Evolutionary conservation across 179 eudicot species (phyloP).

Genomic region (Beta corolliflora): DNA sequence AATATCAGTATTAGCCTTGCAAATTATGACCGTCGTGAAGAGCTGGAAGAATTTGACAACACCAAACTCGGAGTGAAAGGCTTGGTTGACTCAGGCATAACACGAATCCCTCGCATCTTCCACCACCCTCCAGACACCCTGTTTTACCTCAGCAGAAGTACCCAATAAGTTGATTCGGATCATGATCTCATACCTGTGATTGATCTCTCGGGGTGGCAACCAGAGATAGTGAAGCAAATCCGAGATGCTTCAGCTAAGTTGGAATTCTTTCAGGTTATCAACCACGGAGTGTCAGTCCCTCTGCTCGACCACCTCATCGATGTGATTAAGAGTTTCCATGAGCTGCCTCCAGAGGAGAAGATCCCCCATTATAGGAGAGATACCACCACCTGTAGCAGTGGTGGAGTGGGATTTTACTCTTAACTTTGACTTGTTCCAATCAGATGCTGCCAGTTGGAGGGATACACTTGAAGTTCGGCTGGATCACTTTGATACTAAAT

Average conservation of each 20-base stretch:
- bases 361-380: constrained; percentile 37
- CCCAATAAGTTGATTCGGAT: neutral
- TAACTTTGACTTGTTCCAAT: constrained; percentile 56
- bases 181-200: constrained; percentile 24
- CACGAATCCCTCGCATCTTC: constrained; percentile 55
- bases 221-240: constrained; percentile 14
- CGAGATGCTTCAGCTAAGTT: constrained; percentile 23
- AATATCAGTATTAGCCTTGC: neutral
- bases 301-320: constrained; percentile 32
- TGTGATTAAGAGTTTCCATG: constrained; percentile 43
- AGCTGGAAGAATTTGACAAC: constrained; percentile 56
- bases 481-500: constrained; percentile 32
- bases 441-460: constrained; percentile 80
- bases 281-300: constrained; percentile 41
- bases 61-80: constrained; percentile 72
- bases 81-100: constrained; percentile 58
- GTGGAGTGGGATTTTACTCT: constrained; percentile 44
- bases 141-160: constrained; percentile 12
- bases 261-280: constrained; percentile 33
- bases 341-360: constrained; percentile 42
- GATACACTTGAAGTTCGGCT: constrained; percentile 53
- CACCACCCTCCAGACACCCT: constrained; percentile 53
- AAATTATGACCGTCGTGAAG: constrained; percentile 41
- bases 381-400: constrained; percentile 16
- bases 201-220: constrained; percentile 3